Evolutionary conservation across 2,329 filamentous ascomycete species (phyloP).

Genomic region (Apiospora phragmitis): DNA sequence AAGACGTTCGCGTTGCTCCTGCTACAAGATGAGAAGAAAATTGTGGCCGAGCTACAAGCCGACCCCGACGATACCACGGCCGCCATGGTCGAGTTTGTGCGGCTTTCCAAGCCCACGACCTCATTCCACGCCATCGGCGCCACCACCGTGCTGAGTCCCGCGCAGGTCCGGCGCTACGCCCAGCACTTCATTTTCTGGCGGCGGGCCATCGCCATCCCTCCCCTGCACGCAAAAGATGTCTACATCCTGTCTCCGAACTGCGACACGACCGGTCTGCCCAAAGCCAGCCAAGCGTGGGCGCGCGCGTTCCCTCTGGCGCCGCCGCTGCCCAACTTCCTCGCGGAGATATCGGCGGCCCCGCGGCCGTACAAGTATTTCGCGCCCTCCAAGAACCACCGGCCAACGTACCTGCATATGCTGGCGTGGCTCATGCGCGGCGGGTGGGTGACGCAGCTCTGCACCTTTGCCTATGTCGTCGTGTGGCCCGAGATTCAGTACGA

Average conservation of each 20-base stretch:
- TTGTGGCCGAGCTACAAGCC: conserved; percentile 71
- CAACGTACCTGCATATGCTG: conserved; percentile 85
- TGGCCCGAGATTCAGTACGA: conserved; percentile 80
- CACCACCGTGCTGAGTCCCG: conserved; percentile 70
- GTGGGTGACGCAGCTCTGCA: conserved; percentile 91
- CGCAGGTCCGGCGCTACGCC: conserved; percentile 83
- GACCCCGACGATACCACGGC: conserved; percentile 75
- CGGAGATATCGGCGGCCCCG: conserved; percentile 75
- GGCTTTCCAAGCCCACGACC: conserved; percentile 68
- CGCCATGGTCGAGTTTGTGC: conserved; percentile 79
- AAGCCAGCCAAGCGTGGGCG: conserved; percentile 72
- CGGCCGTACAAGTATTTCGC: conserved; percentile 82
- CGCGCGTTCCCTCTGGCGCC: conserved; percentile 81
- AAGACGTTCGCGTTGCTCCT: conserved; percentile 87
- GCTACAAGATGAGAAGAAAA: conserved; percentile 76
- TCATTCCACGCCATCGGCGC: conserved; percentile 72
- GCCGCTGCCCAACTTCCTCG: conserved; percentile 82
- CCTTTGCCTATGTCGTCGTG: conserved; percentile 86
- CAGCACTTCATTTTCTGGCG: conserved; percentile 97
- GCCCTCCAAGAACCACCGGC: conserved; percentile 83
- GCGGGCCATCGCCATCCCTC: conserved; percentile 85
- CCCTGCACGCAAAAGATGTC: conserved; percentile 83
- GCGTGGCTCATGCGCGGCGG: conserved; percentile 91
- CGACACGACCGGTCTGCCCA: conserved; percentile 69
- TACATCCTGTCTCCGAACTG: conserved; percentile 93